phyloP scores from a whole-genome alignment of 2,329 filamentous ascomycete genomes.

The Pyrenophora tritici-repentis region DNA sequence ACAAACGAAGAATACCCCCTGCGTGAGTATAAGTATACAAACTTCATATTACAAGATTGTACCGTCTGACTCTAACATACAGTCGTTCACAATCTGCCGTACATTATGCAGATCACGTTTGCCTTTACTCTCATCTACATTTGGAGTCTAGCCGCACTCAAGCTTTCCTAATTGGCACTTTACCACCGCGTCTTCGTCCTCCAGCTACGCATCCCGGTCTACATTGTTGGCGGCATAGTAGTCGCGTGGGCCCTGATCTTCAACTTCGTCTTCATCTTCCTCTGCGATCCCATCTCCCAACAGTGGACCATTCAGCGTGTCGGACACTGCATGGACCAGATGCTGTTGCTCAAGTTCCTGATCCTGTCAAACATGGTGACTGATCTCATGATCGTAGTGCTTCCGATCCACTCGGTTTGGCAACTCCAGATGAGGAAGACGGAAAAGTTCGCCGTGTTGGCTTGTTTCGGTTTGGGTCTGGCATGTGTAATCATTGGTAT shows the following conservation, averaged over 20 bases:
- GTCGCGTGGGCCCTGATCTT: conserved; percentile 27
- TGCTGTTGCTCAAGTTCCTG: conserved; percentile 22
- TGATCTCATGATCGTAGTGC: conserved; percentile 21
- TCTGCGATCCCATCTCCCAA: conserved; percentile 31
- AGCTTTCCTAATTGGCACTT: conserved; percentile 27
- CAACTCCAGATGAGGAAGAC: conserved; percentile 30
- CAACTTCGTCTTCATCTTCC: conserved; percentile 30
- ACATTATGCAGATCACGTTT: conserved; percentile 31
- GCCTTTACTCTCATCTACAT: conserved; percentile 29
- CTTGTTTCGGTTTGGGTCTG: conserved; percentile 27
- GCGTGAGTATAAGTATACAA: conserved; percentile 9
- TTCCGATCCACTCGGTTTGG: conserved; percentile 26
- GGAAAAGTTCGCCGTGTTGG: conserved; percentile 27
- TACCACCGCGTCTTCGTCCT: conserved; percentile 24
- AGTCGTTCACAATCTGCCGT: conserved; percentile 25
- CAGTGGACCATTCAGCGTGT: conserved; percentile 28
- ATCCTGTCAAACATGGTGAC: conserved; percentile 26
- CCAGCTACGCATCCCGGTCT: conserved; percentile 20
- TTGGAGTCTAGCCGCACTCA: conserved; percentile 25
- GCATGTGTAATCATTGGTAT: conserved; percentile 27
- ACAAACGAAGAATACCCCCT: conserved; percentile 14
- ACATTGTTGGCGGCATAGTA: conserved; percentile 20
- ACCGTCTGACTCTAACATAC: background rate
- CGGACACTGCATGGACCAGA: conserved; percentile 31
- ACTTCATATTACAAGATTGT: background rate